phyloP scores from a whole-genome alignment of 768 basidiomycete genomes.

The Boletellus emodensis region DNA sequence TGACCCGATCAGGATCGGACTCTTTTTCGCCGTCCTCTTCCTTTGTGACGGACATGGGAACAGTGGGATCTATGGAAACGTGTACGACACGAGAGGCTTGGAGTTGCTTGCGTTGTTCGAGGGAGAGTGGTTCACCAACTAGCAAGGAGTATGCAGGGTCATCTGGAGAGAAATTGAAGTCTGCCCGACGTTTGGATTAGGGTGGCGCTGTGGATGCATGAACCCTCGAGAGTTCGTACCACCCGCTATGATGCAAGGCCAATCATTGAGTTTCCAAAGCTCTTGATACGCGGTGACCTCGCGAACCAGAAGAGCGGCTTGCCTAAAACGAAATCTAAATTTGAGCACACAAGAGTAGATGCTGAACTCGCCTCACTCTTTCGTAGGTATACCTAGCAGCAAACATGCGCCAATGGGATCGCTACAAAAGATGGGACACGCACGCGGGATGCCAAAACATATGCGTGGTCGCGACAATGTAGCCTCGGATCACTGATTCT shows the following conservation, averaged over 20 bases:
- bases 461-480: constrained; percentile 85
- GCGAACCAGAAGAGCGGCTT: constrained; percentile 69
- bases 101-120: constrained; percentile 50
- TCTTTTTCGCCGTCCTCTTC: constrained; percentile 38
- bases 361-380: constrained; percentile 58
- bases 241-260: constrained; percentile 84
- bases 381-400: constrained; percentile 61
- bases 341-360: neutral
- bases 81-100: constrained; percentile 69
- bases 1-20: constrained; percentile 61
- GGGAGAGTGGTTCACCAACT: constrained; percentile 54
- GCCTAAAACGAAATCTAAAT: constrained; percentile 41
- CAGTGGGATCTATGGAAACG: constrained; percentile 59
- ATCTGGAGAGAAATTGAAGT: constrained; percentile 86
- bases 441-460: constrained; percentile 94
- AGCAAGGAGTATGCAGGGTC: constrained; percentile 82
- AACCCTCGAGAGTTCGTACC: constrained; percentile 43
- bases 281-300: constrained; percentile 56
- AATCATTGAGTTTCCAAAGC: constrained; percentile 40
- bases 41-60: constrained; percentile 29
- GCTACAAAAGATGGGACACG: constrained; percentile 18
- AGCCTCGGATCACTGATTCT: constrained; percentile 39
- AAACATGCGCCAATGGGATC: neutral
- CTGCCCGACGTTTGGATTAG: constrained; percentile 36
- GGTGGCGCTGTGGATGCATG: neutral